Evolutionary conservation across 2,329 filamentous ascomycete species (phyloP), one percentile per base, ranked within the genome.

Genomic region (Sarocladiaceae sp.): DNA sequence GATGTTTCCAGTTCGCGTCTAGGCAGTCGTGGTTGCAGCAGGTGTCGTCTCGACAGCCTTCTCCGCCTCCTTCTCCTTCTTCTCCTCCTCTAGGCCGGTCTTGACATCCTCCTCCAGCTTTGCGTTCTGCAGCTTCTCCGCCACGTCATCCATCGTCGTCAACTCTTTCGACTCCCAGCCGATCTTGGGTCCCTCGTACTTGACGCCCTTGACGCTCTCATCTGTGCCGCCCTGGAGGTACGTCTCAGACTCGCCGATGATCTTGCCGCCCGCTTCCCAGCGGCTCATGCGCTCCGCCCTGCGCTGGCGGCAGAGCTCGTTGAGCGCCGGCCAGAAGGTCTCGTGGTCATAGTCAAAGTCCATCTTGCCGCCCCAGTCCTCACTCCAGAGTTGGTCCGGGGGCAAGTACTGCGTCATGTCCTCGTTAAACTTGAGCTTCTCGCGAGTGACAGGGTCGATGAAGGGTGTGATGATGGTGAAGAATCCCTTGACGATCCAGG

Each of bases 361-460:
- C 49, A 95, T 77, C 41, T 87, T 77, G 47, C 93, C 91, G 39
- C 83, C 82, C 54, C 70, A 73, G 56, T 85, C 82, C 46, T 82
- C 74, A 55, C 81, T 83, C 82, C 88, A 85, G 44, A 98, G 78
- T 62, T 97, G 91, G 56, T 83, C 74, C 6, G 81, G 66, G 4
- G 89, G 89, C 16, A 98, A 84, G 61, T 89, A 88, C 53, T 85
- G 72, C 53, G 75, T 76, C 70, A 95, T 82, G 59, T 94, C 85
- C 63, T 95, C 89, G 71, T 97, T 96, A 75, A 95, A 96, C 70
- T 93, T 94, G 69, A 98, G 82, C 73, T 98, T 98, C 58, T 93
- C 82, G 47, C 86, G 82, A 9, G 93, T 98, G 56, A 90, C 70
- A 6, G 93, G 93, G 65, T 98, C 93, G 67, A 98, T 95, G 67